Percentiles rank a stretch among this genome's conserved stretches.
phyloP scores from a whole-genome alignment of 2,329 filamentous ascomycete species.

The Alternaria sp. region DNA sequence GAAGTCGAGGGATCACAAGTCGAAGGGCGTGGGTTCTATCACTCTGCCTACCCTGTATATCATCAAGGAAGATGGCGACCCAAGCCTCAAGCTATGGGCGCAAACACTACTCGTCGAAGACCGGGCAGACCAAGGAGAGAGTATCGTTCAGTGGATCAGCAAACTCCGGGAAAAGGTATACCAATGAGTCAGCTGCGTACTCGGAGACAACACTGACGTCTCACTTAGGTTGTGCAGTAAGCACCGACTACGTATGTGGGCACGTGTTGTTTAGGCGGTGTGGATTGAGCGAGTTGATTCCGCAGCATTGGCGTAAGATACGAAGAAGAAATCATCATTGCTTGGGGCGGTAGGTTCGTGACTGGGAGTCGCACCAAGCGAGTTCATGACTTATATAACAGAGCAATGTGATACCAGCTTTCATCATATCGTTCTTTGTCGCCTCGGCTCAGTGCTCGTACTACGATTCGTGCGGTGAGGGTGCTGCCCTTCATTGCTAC shows the following conservation, averaged over 20 bases:
- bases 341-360: slow-evolving; percentile 1
- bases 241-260: slow-evolving; percentile 3
- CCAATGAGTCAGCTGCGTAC: slow-evolving; percentile 23
- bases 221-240: slow-evolving; percentile 49
- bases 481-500: slow-evolving; percentile 20
- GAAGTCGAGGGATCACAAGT: slow-evolving; percentile 88
- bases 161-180: slow-evolving; percentile 92
- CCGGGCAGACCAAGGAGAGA: slow-evolving; percentile 90
- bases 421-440: neutral
- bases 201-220: slow-evolving; percentile 23
- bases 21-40: slow-evolving; percentile 90
- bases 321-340: slow-evolving; percentile 6
- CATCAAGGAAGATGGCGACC: slow-evolving; percentile 94
- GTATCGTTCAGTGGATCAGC: slow-evolving; percentile 92
- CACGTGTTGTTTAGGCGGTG: slow-evolving; percentile 13
- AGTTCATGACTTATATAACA: slow-evolving; percentile 6
- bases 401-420: slow-evolving; percentile 17
- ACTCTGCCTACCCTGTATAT: slow-evolving; percentile 92
- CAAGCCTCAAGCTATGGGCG: slow-evolving; percentile 93
- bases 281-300: neutral
- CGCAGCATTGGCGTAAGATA: slow-evolving; percentile 2
- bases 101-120: slow-evolving; percentile 96
- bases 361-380: slow-evolving; percentile 1
- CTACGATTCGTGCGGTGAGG: neutral
- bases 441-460: slow-evolving; percentile 1